Base-by-base conservation (phyloP, 1,284 basidiomycete genomes). In the Mycosarcoma mackinlayi region DNA sequence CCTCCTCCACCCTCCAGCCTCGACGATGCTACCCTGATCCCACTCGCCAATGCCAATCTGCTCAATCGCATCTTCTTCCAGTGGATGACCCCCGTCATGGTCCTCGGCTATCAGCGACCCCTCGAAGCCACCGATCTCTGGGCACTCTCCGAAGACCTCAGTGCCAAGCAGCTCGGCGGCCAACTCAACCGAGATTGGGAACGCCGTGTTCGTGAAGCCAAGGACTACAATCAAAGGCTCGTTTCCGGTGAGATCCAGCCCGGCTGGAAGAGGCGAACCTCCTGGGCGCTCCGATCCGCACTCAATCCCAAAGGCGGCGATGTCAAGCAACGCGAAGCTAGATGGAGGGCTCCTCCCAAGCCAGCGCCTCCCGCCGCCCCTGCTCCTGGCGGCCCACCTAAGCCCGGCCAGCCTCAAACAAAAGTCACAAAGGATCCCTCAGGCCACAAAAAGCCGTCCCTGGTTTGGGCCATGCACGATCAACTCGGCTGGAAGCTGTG, bases 41-140 rank as follows among this genome's bases (percentile, higher is more conserved):
- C 89, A 0, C 86, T 89, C 59, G 84, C 83, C 30, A 82, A 79
- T 2, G 88, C 89, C 1, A 85, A 83, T 59, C 85, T 85, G 80
- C 85, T 87, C 74, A 86, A 85, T 39, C 77, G 85, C n/a, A 68
- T 89, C 35, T 87, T 87, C 51, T 89, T 88, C 77, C 84, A 85
- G 48, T 95, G 92, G 92, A 87, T 94, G 49, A 89, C 88, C 0
- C 87, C 89, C 3, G 84, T 93, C 49, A 87, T 92, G 82, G 84
- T 81, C 14, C 71, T 82, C 10, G 90, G 90, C 9, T 92, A 91
- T 80, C 87, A 88, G 14, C 87, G 93, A 6, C 90, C 93, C 1
- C 86, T 95, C 5, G 90, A 93, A 80, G 88, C 89, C 0, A 85
- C 89, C 0, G 93, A 96, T 83, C 85, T 95, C n/a, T 94, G 90